These are phyloP conservation scores for Trichaptum fuscoviolaceum DNA, from an alignment of 768 basidiomycete species.

Conservation along the genomic window DNA sequence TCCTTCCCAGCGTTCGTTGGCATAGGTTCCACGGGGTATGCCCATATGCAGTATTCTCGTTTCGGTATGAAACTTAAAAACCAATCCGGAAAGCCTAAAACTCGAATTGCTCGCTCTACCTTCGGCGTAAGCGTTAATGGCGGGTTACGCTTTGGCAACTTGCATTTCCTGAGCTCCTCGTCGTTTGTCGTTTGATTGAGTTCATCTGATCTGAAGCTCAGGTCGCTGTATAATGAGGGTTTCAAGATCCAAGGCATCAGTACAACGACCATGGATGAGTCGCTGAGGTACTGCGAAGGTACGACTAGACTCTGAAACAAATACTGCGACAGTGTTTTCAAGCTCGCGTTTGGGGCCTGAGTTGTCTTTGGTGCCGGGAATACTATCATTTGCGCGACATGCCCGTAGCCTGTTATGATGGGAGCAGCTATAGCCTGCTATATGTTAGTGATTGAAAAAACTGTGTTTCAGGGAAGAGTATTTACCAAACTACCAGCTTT, in stretches of 20 bases:
- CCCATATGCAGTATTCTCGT: conserved; percentile 48
- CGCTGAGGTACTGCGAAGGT: conserved; percentile 29
- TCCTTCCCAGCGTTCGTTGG: conserved; percentile 28
- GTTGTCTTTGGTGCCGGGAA: conserved; percentile 31
- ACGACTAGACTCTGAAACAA: conserved; percentile 38
- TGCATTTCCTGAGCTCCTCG: background rate
- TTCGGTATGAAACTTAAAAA: conserved; percentile 42
- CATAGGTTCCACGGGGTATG: conserved; percentile 27
- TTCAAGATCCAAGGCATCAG: conserved; percentile 45
- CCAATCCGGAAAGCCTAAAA: conserved; percentile 43
- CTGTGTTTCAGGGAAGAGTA: conserved; percentile 6
- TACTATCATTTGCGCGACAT: conserved; percentile 53
- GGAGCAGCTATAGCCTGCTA: conserved; percentile 46
- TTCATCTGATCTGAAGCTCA: conserved; percentile 5
- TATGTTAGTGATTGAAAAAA: conserved; percentile 4
- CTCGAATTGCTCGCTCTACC: conserved; percentile 31
- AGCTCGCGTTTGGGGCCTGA: background rate
- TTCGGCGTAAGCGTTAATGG: background rate
- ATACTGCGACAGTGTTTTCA: conserved; percentile 15
- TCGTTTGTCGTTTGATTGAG: background rate
- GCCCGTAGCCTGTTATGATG: conserved; percentile 38
- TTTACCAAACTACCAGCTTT: conserved; percentile 41
- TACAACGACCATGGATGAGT: conserved; percentile 33
- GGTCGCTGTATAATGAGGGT: conserved; percentile 23
- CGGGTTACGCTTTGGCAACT: background rate